Evolutionary conservation across 2,329 filamentous ascomycete species (phyloP), one percentile per base, ranked within the genome.

Genomic region (Fusarium azukiicola): DNA sequence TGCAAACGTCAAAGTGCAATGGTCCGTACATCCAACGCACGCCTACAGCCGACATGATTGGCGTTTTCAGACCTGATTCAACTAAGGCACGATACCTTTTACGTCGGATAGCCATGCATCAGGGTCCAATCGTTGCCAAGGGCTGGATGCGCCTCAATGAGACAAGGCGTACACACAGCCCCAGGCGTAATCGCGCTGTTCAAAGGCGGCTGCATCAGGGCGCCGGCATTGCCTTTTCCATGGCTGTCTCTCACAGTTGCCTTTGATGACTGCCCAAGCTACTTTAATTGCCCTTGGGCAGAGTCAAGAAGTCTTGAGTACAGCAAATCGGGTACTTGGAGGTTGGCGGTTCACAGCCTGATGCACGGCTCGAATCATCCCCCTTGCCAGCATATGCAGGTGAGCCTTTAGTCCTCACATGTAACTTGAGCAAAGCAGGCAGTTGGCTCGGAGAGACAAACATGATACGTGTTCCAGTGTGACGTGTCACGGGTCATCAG

Each of bases 401-500:
- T 61, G 40, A 61, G 56, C 56, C 36, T 14, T 61, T 14, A 61
- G n/a, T 42, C 56, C 56, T 23, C n/a, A 40, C 56, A 61, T 61
- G 36, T 17, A 61, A 42, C 56, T 42, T 3, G 38, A 16, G 40
- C 3, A 61, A 61, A n/a, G 38, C 9, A 61, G 21, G 6, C 36
- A 61, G 38, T 61, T 61, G 36, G 36, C 56, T 23, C 56, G 36
- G 38, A 36, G 56, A 61, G 38, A 40, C 56, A 61, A 61, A 61
- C 56, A 61, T 61, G 56, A 61, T 61, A 61, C 56, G 56, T 42
- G 56, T 40, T 61, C 36, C 6, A 17, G 56, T 61, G 56, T 40
- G 56, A 61, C 56, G 56, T 61, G 56, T 42, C 56, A 61, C 56
- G 36, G 19, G 14, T 61, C 56, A 61, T 14, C 36, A 40, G 56